Evolutionary conservation across 257 asterid species (phyloP), one percentile per base, ranked within the genome.

Genomic region (Przewalskia tangutica): DNA sequence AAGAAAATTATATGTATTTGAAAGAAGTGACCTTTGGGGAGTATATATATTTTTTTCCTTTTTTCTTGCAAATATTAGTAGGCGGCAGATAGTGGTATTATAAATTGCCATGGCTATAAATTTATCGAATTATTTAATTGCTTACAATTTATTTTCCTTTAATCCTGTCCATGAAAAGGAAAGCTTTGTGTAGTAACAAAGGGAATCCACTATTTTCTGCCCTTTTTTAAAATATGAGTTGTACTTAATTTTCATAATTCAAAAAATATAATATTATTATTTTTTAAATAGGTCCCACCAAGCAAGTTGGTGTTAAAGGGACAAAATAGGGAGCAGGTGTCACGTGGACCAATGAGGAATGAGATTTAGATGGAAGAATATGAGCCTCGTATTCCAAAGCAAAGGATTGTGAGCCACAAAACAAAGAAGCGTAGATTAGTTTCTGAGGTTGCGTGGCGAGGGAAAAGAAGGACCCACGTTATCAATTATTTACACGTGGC

Each of bases 321-420:
- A 62, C 58, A 75, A 75, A 50, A 50, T 27, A 2, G 80, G 80
- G 7, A 70, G 56, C 0, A 75, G 0, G 18, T 12, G 62, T 12
- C 46, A 75, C 46, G 27, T 75, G 80, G 46, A 50, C 62, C 46
- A 75, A 75, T 75, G 2, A 75, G 5, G 0, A 6, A 20, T 27
- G 14, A 75, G 62, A 50, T 75, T 50, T 50, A 50, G 80, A 75
- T 75, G 62, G 62, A 75, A 4, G 46, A 75, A 75, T 75, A 13
- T 20, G 20, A 75, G 80, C 80, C 80, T 23, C 44, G 27, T 20
- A 23, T 13, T 9, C 2, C 8, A 50, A 50, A 75, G 62, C 27
- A 50, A 75, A 50, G 4, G 8, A 75, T 75, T 50, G 80, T 75
- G 80, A 75, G 80, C 80, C 80, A 75, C 80, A 75, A 75, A 71